Conservation (phyloP, 2,329 filamentous ascomycete species). For the Aspergillus alliaceus region DNA sequence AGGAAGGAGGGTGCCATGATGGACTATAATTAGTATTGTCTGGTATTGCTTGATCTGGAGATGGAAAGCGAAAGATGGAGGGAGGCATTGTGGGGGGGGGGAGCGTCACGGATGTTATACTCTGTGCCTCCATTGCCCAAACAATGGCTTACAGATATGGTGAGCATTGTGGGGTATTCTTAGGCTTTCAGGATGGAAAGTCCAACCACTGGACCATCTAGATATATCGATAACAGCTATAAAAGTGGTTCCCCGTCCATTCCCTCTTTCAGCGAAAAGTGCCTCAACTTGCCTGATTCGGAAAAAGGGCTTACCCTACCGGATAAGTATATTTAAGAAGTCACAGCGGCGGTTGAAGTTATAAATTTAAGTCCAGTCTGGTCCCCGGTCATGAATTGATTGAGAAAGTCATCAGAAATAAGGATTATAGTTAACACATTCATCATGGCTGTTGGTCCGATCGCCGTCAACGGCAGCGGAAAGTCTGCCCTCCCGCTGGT, state of each 20-base stretch:
- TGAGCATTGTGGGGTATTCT: neutral
- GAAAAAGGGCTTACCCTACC: conserved; percentile 10
- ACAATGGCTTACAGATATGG: neutral
- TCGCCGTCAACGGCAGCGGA: conserved; percentile 11
- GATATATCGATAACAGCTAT: neutral
- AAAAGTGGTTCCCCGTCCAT: neutral
- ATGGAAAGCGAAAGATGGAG: neutral
- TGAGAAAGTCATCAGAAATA: neutral
- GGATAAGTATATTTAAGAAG: neutral
- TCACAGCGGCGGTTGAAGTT: neutral
- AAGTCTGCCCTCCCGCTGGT: conserved; percentile 21
- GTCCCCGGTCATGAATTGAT: neutral
- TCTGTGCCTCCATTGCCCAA: neutral
- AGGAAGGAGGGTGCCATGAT: neutral
- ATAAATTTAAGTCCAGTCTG: conserved; percentile 3
- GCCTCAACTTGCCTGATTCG: conserved; percentile 16
- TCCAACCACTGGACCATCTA: neutral
- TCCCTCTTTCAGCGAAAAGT: conserved; percentile 10
- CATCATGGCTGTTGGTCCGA: conserved; percentile 21
- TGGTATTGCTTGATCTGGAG: neutral
- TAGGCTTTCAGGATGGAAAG: neutral
- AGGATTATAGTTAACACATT: neutral
- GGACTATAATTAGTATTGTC: neutral
- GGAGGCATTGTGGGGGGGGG: neutral
- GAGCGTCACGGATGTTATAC: neutral